These are phyloP conservation scores for Saccharomycopsis crataegensis DNA, from an alignment of 1,139 yeast genomes.

Conservation along the genomic window DNA sequence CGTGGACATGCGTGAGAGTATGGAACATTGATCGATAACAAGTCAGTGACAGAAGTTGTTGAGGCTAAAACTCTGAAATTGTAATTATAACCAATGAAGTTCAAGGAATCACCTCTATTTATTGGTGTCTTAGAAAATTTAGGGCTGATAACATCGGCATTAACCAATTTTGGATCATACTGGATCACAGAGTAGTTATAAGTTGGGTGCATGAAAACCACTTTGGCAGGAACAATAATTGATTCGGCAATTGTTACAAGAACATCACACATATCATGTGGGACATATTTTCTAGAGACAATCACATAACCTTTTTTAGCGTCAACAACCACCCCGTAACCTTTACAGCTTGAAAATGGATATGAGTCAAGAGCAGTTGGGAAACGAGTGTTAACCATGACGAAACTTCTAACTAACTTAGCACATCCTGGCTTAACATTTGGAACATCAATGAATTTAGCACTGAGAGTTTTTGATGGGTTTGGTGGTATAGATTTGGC, in stretches of 20 bases:
- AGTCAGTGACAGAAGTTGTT: conserved; percentile 68
- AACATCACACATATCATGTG: conserved; percentile 78
- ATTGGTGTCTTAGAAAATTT: conserved; percentile 49
- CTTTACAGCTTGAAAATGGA: conserved; percentile 52
- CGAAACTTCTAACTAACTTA: conserved; percentile 51
- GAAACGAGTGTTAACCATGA: conserved; percentile 54
- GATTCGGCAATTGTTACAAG: conserved; percentile 79
- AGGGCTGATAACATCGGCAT: conserved; percentile 59
- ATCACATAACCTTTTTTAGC: conserved; percentile 71
- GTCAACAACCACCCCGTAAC: conserved; percentile 76
- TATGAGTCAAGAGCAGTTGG: conserved; percentile 73
- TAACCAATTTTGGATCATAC: conserved; percentile 69
- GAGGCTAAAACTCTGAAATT: conserved; percentile 64
- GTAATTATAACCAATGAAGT: conserved; percentile 73
- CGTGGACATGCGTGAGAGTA: conserved; percentile 63
- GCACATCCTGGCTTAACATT: conserved; percentile 53
- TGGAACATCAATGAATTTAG: conserved; percentile 66
- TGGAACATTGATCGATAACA: conserved; percentile 67
- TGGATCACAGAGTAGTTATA: conserved; percentile 78
- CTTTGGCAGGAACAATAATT: conserved; percentile 69
- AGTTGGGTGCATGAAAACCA: conserved; percentile 78
- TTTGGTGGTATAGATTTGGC: conserved; percentile 46
- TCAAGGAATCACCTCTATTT: conserved; percentile 65
- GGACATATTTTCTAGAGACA: conserved; percentile 69
- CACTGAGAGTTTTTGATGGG: conserved; percentile 41